A percentile compares a stretch with the other conserved stretches of the same genome.
Conservation (phyloP, 306 rosid genomes). For the Elaeagnus macrophylla region DNA sequence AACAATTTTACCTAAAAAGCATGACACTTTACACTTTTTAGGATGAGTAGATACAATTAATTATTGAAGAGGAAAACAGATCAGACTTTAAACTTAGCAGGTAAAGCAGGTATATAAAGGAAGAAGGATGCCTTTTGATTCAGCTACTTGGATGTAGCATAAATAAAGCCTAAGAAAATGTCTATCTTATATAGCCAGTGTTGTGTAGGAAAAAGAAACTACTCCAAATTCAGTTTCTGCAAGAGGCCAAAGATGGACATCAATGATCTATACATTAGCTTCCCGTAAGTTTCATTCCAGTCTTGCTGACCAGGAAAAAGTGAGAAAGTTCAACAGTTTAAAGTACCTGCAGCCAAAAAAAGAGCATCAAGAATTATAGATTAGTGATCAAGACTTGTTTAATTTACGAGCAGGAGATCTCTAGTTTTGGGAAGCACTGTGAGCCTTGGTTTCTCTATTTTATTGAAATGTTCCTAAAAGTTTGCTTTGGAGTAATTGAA, state of each 20-base stretch:
- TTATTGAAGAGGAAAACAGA: slow-evolving; percentile 22
- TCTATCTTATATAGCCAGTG: slow-evolving; percentile 24
- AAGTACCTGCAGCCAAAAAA: slow-evolving; percentile 13
- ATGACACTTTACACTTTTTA: slow-evolving; percentile 19
- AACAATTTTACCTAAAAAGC: slow-evolving; percentile 24
- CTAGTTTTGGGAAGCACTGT: too few relatives aligned
- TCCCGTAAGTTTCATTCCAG: slow-evolving; percentile 11
- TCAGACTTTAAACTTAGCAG: slow-evolving; percentile 22
- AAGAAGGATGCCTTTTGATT: slow-evolving; percentile 5
- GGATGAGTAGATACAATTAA: slow-evolving; percentile 25
- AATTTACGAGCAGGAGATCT: too few relatives aligned
- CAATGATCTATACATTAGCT: slow-evolving; percentile 12
- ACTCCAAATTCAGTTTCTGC: slow-evolving; percentile 11
- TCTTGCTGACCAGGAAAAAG: slow-evolving; percentile 11
- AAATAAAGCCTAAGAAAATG: slow-evolving; percentile 15
- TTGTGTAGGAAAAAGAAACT: slow-evolving; percentile 2
- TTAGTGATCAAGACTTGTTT: background rate
- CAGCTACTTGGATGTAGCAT: slow-evolving; percentile 13
- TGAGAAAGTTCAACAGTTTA: slow-evolving; percentile 6
- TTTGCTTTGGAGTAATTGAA: too few relatives aligned
- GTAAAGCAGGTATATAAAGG: slow-evolving; percentile 24
- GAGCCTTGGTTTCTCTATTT: too few relatives aligned
- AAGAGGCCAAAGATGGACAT: slow-evolving; percentile 9
- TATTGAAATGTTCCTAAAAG: too few relatives aligned
- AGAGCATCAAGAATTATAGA: slow-evolving; percentile 16